Evolutionary conservation across 2,329 filamentous ascomycete genomes (phyloP), one percentile per base, ranked within the genome.

Genomic region (Leptographium galeiforme): DNA sequence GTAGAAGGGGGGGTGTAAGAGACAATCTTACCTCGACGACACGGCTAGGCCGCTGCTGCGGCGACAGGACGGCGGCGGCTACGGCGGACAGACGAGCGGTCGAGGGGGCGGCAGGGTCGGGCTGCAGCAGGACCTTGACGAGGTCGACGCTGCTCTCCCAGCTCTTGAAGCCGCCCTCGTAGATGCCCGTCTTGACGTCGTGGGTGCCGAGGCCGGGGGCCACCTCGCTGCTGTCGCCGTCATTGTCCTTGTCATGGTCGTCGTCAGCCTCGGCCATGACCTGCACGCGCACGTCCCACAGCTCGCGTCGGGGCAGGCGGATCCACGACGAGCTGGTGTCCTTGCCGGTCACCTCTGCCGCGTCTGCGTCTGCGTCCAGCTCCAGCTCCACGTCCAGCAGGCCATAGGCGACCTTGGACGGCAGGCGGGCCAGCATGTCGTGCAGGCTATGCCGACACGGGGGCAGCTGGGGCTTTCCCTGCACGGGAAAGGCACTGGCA

Each of bases 121-220:
- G 71, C 3, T 64, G 62, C 0, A 73, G 73, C 34, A 84, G 66
- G n/a, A 85, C 79, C 63, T 82, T 86, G 50, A 87, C 85, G 18
- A 93, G 72, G 64, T 93, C 87, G 51, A 89, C 74, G 56, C 84
- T 88, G 68, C 87, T 90, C 70, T 93, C 87, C 87, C 87, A 93
- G 62, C 85, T 90, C 71, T 93, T 93, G 71, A 91, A 89, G 30
- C 87, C 87, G 54, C 87, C 87, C 68, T 93, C 87, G 67, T 93
- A 93, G 56, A 91, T 79, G 51, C 87, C 87, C 53, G 85, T 86
- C 66, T 82, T 85, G 58, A 93, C 82, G 66, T 93, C 87, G 58
- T 86, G 81, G 57, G 77, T 74, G 41, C 80, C 82, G 39, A 88
- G 70, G 1, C 77, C 75, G 32, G 76, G 63, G 30, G 68, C 67